Evolutionary conservation across 2,329 filamentous ascomycete genomes (phyloP).

Genomic region (Orbilia ellipsospora): DNA sequence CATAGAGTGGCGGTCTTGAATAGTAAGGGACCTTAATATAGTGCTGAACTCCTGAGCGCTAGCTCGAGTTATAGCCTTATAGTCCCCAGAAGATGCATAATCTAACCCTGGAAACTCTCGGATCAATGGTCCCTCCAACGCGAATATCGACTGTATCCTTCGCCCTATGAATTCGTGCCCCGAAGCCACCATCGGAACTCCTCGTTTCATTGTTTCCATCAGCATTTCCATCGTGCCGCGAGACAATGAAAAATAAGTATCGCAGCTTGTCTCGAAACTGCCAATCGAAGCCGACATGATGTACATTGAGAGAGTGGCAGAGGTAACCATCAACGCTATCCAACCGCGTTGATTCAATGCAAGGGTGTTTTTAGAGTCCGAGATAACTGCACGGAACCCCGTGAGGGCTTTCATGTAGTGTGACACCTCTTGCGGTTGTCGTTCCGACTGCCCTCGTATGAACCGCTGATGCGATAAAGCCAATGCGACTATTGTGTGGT

Average conservation of each 20-base stretch:
- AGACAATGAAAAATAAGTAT: conserved; percentile 42
- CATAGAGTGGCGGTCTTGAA: neutral
- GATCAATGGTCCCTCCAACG: neutral
- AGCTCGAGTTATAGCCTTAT: conserved; percentile 16
- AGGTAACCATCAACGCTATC: conserved; percentile 28
- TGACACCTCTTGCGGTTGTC: conserved; percentile 28
- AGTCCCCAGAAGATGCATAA: conserved; percentile 36
- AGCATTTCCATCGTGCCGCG: conserved; percentile 41
- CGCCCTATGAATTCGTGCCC: neutral
- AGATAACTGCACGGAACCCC: conserved; percentile 23
- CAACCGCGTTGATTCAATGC: conserved; percentile 15
- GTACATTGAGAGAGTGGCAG: conserved; percentile 36
- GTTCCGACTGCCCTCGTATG: conserved; percentile 2
- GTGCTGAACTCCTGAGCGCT: neutral
- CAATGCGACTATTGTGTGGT: conserved; percentile 37
- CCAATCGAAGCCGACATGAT: conserved; percentile 42
- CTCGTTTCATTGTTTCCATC: conserved; percentile 21
- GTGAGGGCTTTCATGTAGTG: conserved; percentile 36
- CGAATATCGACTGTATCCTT: neutral
- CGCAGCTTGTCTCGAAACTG: conserved; percentile 32
- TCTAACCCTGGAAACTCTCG: conserved; percentile 35
- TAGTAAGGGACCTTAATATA: conserved; percentile 9
- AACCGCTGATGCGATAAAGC: conserved; percentile 32
- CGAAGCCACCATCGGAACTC: neutral
- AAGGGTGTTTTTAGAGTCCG: conserved; percentile 2